Conservation (phyloP, 352 stramenopile genomes). For the Globisporangium carolinianum region DNA sequence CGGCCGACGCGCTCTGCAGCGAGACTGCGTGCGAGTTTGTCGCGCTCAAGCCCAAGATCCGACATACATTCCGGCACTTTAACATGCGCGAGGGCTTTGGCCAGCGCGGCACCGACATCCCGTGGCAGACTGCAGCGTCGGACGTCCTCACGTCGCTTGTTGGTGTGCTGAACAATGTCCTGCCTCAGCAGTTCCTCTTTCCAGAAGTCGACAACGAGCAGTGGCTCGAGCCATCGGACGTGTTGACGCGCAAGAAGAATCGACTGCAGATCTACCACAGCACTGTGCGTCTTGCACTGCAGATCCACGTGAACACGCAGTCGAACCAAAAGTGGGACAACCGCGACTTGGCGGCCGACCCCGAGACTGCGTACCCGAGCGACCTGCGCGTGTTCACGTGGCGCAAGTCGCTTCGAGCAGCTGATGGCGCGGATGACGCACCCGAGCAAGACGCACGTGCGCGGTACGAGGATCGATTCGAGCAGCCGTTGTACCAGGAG, state of each 20-base stretch:
- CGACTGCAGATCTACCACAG: constrained; percentile 42
- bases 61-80: constrained; percentile 42
- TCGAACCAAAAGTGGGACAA: constrained; percentile 32
- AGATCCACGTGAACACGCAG: constrained; percentile 38
- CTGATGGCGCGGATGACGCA: not conserved
- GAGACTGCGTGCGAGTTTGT: constrained; percentile 43
- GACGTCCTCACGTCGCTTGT: constrained; percentile 48
- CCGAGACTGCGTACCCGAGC: constrained; percentile 8
- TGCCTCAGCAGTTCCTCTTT: constrained; percentile 35
- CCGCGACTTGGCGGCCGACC: constrained; percentile 3
- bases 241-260: constrained; percentile 13
- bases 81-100: constrained; percentile 60
- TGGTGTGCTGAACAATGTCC: constrained; percentile 45
- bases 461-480: not conserved
- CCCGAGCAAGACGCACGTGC: not conserved
- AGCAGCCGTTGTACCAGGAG: constrained; percentile 7
- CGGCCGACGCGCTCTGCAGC: constrained; percentile 31
- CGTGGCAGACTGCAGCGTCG: constrained; percentile 37
- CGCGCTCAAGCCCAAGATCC: constrained; percentile 46
- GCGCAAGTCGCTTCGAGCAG: constrained; percentile 1
- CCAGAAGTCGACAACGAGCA: constrained; percentile 20
- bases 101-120: constrained; percentile 24
- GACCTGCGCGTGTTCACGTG: constrained; percentile 13
- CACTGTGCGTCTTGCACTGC: constrained; percentile 29
- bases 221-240: constrained; percentile 15